Evolutionary conservation across 2,329 filamentous ascomycete genomes (phyloP), one percentile per base, ranked within the genome.

Genomic region (Beauveria sp.): DNA sequence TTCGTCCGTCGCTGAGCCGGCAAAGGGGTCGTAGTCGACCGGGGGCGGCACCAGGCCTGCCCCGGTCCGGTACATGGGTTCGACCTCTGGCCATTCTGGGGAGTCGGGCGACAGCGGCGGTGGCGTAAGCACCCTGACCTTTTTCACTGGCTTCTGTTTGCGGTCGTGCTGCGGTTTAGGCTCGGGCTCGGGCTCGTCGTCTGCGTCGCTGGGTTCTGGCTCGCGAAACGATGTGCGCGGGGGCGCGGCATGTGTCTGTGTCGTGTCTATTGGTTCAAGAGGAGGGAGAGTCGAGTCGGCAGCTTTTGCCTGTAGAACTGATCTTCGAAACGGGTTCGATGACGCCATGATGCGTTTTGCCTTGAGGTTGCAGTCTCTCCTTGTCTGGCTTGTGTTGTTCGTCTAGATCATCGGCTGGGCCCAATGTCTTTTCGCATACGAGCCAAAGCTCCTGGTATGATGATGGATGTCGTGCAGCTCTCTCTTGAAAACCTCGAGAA

Each of bases 71-170:
- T 55, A 62, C 51, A 45, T 50, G 43, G 60, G 38, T 26, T 56
- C 45, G 38, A 16, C 24, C 6, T 70, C 66, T 18, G 69, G 74
- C 72, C 68, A 73, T 63, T 71, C 71, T 22, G 72, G 71, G 31
- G 81, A 82, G 66, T 84, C 82, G 66, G 83, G 81, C 14, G 81
- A 82, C n/a, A 81, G 80, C 3, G 84, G 84, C 63, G 84, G 84
- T 57, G 85, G 85, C 48, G 84, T 87, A 69, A 87, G 80, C 9
- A 88, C 82, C 68, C 87, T 84, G 64, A 90, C 87, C 68, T 84
- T 88, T 74, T 89, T 88, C 63, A 83, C 79, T 45, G 84, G 77
- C 76, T 82, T 89, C 46, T 72, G 70, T 65, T 74, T 56, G 14
- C 42, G 80, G 55, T 63, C 66, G 20, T 10, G 53, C 54, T 42